Base-by-base conservation (phyloP, 2,329 filamentous ascomycete species). In the Xylariaceae sp. region DNA sequence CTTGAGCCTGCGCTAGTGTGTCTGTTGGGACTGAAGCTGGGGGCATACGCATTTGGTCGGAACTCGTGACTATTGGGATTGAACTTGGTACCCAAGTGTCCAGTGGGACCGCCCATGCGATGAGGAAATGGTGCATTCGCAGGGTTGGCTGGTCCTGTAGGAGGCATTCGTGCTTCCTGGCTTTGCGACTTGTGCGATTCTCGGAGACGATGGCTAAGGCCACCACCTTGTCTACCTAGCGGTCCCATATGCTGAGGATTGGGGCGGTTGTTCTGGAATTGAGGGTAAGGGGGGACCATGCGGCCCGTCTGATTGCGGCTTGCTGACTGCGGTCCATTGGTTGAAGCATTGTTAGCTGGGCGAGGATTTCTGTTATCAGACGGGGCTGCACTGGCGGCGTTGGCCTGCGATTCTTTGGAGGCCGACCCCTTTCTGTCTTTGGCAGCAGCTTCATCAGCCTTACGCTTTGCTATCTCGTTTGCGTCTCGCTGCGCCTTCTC, bases 401-500 rank as follows among this genome's bases (percentile, higher is more conserved):
- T 77, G 28, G 69, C 61, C 55, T 78, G 75, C 7, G 74, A 63
- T 39, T 79, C 73, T 58, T 82, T 78, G 41, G 73, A 66, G 7
- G 73, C 76, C 16, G 71, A 60, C n/a, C 75, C 65, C 48, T 78
- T 74, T 65, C 84, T 84, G 49, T 81, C 75, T 61, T 83, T 79
- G 4, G 74, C 72, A 6, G 69, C 65, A 36, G 58, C 50, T 38
- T 73, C 65, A 18, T 73, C 68, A 12, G 71, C 67, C 66, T 73
- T 83, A 68, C 63, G 74, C 62, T 62, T 74, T 7, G 72, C 69
- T n/a, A 81, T 71, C 57, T 85, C 82, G 56, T 90, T 85, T 2
- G 84, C 86, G 60, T 93, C 87, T 65, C 84, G 83, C 55, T 89
- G 84, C 1, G 90, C 90, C 70, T 92, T 95, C 62, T 91, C 88